Evolutionary conservation across 768 basidiomycete species (phyloP), one percentile per base, ranked within the genome.

Genomic region (Kwoniella newhampshirensis): DNA sequence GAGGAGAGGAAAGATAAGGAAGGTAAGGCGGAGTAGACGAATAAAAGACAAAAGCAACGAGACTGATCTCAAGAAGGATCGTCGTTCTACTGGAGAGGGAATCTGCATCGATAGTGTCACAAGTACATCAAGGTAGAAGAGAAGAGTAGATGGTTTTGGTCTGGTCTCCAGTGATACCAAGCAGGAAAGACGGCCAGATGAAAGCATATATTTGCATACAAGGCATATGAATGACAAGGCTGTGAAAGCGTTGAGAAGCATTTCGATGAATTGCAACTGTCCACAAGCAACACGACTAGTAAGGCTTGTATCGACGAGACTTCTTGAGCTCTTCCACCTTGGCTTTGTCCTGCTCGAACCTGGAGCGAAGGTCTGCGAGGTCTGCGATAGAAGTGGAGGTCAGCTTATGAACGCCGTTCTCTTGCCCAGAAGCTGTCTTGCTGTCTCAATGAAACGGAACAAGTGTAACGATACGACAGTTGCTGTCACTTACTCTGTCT

Each of bases 261-360:
- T n/a, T n/a, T n/a, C n/a, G n/a, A n/a, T n/a, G n/a, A n/a, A n/a
- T n/a, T 32, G 32, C 41, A 42, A 23, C 6, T 6, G 18, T 42
- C 7, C n/a, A n/a, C 41, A 8, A n/a, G 8, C n/a, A 42, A n/a
- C n/a, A 23, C n/a, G 43, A 39, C 57, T 79, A 94, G 76, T 96
- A 96, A 13, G 91, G 91, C 70, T 85, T 92, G 83, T 91, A 94
- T 50, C 85, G 82, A 65, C 86, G 82, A 21, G 86, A 85, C 42
- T 85, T 83, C 76, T 88, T 90, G 64, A 89, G 80, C 66, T 86
- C 84, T 70, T 87, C 87, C 35, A 91, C 84, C 71, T 86, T 88
- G 7, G 83, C 85, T 78, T 89, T 91, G 82, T 94, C 91, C 66
- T 84, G 84, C 68, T 92, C 89, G 82, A 91, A 94, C 68, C 84